A percentile compares a stretch with the other conserved stretches of the same genome.
Conservation (phyloP, 345 rosid species). For the Rhodamnia rubescens region DNA sequence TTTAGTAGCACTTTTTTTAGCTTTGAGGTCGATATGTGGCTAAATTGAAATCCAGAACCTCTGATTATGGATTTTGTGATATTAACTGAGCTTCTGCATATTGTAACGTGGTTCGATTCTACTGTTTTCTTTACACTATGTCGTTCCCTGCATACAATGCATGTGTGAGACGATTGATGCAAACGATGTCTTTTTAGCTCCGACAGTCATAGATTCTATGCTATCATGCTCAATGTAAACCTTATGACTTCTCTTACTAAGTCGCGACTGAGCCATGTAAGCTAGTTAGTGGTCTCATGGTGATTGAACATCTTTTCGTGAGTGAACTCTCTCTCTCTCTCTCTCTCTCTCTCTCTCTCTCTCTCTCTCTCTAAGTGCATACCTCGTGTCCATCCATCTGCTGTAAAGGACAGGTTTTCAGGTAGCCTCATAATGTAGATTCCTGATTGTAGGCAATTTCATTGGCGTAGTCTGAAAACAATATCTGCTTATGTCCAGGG, state of each 20-base stretch:
- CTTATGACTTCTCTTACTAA: not conserved
- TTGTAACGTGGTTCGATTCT: not conserved
- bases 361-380: too few species aligned
- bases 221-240: not conserved
- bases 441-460: not conserved
- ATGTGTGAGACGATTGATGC: not conserved
- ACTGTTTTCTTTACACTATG: not conserved
- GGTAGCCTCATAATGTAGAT: not conserved
- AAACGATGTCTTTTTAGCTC: not conserved
- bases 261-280: not conserved
- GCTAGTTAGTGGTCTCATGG: not conserved
- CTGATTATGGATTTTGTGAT: not conserved
- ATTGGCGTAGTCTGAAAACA: not conserved
- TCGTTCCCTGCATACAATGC: not conserved
- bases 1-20: not conserved
- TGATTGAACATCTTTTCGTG: not conserved
- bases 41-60: not conserved
- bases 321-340: not conserved
- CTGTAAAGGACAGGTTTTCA: not conserved
- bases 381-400: not conserved
- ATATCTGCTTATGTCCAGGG: conserved; percentile 30
- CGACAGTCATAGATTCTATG: not conserved
- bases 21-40: not conserved
- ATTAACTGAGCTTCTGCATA: not conserved
- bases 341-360: not conserved